Base-by-base conservation (phyloP, 2,329 filamentous ascomycete genomes). In the Drechslera avenae region DNA sequence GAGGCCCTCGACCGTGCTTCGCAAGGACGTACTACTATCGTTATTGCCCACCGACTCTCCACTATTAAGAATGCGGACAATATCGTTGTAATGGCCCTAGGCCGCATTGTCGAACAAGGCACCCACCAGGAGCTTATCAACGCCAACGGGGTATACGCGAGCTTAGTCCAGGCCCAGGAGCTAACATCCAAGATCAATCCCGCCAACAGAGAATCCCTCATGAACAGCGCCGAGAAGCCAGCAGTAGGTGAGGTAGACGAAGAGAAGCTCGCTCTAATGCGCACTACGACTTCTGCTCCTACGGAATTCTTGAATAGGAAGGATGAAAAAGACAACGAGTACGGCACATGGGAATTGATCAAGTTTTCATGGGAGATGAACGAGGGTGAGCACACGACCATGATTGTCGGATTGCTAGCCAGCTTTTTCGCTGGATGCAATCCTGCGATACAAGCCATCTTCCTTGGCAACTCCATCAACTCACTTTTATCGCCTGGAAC, bases 31-130 rank as follows among this genome's bases (percentile, higher is more conserved):
- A 99, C 94, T 0, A 97, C 94, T 2, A 96, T 97, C 63, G 90
- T 92, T 5, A 97, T 99, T 73, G 94, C 94, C 35, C 94, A 99
- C 76, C 87, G 93, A 61, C 81, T 99, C 7, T 96, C 91, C 0
- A 99, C 94, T 5, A 96, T 99, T 77, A 91, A 86, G 73, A 87
- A 91, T 57, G 93, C 93, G 0, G 89, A 97, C 73, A 97, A 96
- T 66, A 99, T 99, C 61, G 90, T 97, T 10, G 93, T 97, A 57
- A 93, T 99, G 87, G 83, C 86, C 4, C 76, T 86, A 54, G 94
- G 94, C 10, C 78, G 81, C n/a, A 95, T 99, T 52, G 81, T 96
- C 10, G 94, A 99, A 74, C 91, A 97, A 73, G 94, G 94, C 43
- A 92, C 85, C 0, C 94, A 97, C 70, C 84, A 93, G 51, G 81